phyloP scores from a whole-genome alignment of 495 filamentous ascomycete species.

The Penicillium manginii region DNA sequence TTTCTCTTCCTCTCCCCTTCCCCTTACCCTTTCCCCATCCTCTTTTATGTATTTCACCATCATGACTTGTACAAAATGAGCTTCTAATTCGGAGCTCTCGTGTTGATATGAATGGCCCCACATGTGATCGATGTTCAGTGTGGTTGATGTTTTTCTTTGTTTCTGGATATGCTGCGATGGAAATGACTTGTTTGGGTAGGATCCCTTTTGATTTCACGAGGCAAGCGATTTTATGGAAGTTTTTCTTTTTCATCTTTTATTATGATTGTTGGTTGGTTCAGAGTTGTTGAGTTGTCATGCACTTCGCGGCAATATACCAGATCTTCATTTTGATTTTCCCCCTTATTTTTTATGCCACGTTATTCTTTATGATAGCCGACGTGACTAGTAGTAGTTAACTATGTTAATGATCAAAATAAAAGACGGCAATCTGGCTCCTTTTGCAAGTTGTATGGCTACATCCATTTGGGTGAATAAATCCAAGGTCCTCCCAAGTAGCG shows the following conservation, averaged over 20 bases:
- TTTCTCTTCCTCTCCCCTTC: no score
- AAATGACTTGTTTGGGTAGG: conserved; percentile 17
- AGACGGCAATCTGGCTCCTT: no score
- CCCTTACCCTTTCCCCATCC: not conserved
- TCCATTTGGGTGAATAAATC: no score
- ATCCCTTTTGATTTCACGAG: conserved; percentile 9
- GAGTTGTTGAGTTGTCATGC: conserved; percentile 4
- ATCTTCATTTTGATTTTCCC: not conserved
- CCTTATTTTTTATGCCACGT: not conserved
- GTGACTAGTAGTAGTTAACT: no score
- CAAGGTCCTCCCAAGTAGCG: no score
- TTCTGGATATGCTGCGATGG: conserved; percentile 10
- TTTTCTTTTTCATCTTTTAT: conserved; percentile 1
- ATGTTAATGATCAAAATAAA: no score
- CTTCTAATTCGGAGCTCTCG: conserved; percentile 5
- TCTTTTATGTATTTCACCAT: conserved; percentile 6
- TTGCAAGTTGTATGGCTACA: no score
- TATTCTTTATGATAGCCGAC: no score
- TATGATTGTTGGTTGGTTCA: conserved; percentile 5
- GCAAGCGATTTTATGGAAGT: conserved; percentile 5
- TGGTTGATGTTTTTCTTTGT: conserved; percentile 14
- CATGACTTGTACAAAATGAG: conserved; percentile 29
- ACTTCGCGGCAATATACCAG: conserved; percentile 3
- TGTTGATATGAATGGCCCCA: conserved; percentile 22
- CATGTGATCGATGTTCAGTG: conserved; percentile 6